Evolutionary conservation across 2,329 filamentous ascomycete species (phyloP).

Genomic region (Calonectria ilicicola): DNA sequence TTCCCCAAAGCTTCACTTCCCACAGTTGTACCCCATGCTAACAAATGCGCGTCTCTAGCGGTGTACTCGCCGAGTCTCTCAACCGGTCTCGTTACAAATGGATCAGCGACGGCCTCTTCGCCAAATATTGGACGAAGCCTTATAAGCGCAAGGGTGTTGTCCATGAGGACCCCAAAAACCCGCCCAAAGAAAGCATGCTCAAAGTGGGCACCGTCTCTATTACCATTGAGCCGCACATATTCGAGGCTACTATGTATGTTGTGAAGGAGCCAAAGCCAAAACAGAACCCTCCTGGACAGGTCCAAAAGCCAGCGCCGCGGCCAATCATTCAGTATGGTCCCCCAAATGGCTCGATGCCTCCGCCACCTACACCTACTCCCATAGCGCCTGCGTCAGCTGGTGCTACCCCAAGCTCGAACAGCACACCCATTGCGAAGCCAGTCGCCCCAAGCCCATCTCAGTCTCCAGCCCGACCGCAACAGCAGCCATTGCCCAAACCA

Average conservation of each 20-base stretch:
- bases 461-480: slow-evolving; percentile 28
- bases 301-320: slow-evolving; percentile 49
- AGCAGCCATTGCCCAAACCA: slow-evolving; percentile 25
- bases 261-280: slow-evolving; percentile 73
- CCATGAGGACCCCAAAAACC: slow-evolving; percentile 74
- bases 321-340: slow-evolving; percentile 76
- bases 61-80: slow-evolving; percentile 80
- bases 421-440: slow-evolving; percentile 31
- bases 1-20: neutral
- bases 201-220: slow-evolving; percentile 81
- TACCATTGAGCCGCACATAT: slow-evolving; percentile 82
- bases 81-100: slow-evolving; percentile 79
- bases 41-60: slow-evolving; percentile 60
- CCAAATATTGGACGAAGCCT: slow-evolving; percentile 83
- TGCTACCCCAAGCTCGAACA: slow-evolving; percentile 34
- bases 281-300: slow-evolving; percentile 47
- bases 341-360: slow-evolving; percentile 71
- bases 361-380: slow-evolving; percentile 59
- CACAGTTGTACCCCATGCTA: slow-evolving; percentile 20
- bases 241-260: slow-evolving; percentile 80
- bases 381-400: slow-evolving; percentile 47
- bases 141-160: slow-evolving; percentile 74
- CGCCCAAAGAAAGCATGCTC: slow-evolving; percentile 77
- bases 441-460: slow-evolving; percentile 35
- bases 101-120: slow-evolving; percentile 78